Evolutionary conservation across 1,284 basidiomycete species (phyloP).

Genomic region (Irpex lacteus): DNA sequence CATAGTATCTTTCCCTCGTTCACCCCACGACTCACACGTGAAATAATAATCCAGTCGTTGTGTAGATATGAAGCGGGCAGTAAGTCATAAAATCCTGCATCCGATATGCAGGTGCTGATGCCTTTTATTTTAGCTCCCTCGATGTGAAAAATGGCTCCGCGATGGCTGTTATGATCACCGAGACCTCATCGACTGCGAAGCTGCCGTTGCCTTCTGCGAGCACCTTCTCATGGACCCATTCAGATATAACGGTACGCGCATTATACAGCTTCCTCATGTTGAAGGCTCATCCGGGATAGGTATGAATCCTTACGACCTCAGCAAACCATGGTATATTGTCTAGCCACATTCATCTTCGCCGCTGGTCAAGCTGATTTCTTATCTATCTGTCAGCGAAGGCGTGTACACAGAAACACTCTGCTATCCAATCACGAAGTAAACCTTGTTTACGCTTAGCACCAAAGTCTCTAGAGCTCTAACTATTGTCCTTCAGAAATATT

Average conservation of each 20-base stretch:
- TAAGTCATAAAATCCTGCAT: constrained; percentile 18
- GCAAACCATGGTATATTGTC: constrained; percentile 21
- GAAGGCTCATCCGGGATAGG: constrained; percentile 12
- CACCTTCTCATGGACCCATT: neutral
- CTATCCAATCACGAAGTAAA: constrained; percentile 23
- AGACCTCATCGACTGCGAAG: constrained; percentile 10
- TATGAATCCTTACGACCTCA: constrained; percentile 26
- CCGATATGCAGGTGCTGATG: neutral
- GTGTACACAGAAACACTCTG: constrained; percentile 20
- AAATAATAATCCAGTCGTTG: constrained; percentile 20
- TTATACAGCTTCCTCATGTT: too few species aligned
- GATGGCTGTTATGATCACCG: constrained; percentile 4
- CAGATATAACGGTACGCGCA: neutral
- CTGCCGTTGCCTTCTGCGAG: constrained; percentile 9
- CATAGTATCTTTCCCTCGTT: neutral
- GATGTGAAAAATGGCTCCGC: constrained; percentile 11
- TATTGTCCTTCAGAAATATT: constrained; percentile 30
- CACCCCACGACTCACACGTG: neutral
- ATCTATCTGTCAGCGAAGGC: neutral
- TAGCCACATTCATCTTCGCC: neutral
- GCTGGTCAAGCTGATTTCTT: neutral
- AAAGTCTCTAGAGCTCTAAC: too few species aligned
- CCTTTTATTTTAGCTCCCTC: constrained; percentile 3
- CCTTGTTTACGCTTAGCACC: too few species aligned
- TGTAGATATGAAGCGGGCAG: constrained; percentile 34